phyloP scores from a whole-genome alignment of 192 early-diverging fungal genomes.

The Backusella psychrophila region DNA sequence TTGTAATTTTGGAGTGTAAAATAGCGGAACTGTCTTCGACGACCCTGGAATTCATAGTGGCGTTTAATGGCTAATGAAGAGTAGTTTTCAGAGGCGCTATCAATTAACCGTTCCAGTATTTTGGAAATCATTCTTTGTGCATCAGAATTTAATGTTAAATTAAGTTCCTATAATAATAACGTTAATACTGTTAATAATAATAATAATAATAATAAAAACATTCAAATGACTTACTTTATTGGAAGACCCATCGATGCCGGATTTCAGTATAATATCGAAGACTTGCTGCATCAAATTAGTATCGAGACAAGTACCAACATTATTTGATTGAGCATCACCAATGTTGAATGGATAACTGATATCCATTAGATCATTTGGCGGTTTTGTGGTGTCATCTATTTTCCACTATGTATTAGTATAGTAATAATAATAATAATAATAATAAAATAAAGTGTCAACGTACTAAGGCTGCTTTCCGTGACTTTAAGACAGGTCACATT shows the following conservation, averaged over 20 bases:
- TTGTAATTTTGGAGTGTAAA: background rate
- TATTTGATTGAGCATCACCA: background rate
- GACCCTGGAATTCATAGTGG: constrained; percentile 20
- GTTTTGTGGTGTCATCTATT: background rate
- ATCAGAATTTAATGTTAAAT: background rate
- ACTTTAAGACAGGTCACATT: background rate
- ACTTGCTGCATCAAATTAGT: background rate
- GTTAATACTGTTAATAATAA: background rate
- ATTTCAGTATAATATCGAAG: background rate
- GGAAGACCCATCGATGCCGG: background rate
- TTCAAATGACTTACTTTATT: background rate
- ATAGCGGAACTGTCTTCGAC: constrained; percentile 16
- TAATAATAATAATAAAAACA: too few species aligned
- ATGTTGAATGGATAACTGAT: background rate
- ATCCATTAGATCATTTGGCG: background rate
- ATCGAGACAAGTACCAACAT: background rate
- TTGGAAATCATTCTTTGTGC: constrained; percentile 4
- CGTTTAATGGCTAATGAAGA: constrained; percentile 5
- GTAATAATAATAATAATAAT: background rate
- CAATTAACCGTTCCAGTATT: constrained; percentile 4
- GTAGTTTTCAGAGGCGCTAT: background rate
- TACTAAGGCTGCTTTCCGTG: background rate
- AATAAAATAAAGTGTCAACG: background rate
- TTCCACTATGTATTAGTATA: background rate
- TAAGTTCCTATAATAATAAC: constrained; percentile 13